A percentile compares a stretch with the other conserved stretches of the same genome.
Conservation (phyloP, 2,329 filamentous ascomycete genomes). For the Escovopsis weberi region DNA sequence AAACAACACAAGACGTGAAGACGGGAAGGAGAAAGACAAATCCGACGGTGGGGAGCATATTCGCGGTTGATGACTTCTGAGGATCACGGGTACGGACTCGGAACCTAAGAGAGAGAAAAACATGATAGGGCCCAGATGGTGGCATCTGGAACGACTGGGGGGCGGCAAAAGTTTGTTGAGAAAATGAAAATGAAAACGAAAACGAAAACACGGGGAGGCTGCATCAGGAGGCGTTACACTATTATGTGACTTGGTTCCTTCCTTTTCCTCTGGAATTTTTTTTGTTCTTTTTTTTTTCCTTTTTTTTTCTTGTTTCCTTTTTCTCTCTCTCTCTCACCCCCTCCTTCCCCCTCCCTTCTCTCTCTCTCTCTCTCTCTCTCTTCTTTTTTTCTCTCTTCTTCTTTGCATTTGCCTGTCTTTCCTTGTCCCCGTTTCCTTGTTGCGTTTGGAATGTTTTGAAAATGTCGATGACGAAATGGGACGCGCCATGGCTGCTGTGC, state of each 20-base stretch:
- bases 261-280: no score
- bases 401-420: no score
- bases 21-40: not conserved
- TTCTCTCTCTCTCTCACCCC: no score
- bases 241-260: no score
- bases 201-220: slow-evolving; percentile 41
- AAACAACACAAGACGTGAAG: not conserved
- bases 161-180: slow-evolving; percentile 19
- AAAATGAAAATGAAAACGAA: slow-evolving; percentile 10
- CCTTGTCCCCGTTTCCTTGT: no score
- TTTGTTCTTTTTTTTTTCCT: slow-evolving; percentile 9
- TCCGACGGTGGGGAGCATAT: slow-evolving; percentile 6
- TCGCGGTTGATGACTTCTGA: slow-evolving; percentile 22
- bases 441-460: no score
- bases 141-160: slow-evolving; percentile 21
- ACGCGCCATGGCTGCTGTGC: no score
- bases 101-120: no score
- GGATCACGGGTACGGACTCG: not conserved
- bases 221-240: slow-evolving; percentile 25
- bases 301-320: slow-evolving; percentile 10
- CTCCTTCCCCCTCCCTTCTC: no score
- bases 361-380: no score
- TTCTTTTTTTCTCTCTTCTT: no score
- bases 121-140: not conserved
- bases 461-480: no score